phyloP scores from a whole-genome alignment of 768 basidiomycete genomes.

The Dendrothele bispora region DNA sequence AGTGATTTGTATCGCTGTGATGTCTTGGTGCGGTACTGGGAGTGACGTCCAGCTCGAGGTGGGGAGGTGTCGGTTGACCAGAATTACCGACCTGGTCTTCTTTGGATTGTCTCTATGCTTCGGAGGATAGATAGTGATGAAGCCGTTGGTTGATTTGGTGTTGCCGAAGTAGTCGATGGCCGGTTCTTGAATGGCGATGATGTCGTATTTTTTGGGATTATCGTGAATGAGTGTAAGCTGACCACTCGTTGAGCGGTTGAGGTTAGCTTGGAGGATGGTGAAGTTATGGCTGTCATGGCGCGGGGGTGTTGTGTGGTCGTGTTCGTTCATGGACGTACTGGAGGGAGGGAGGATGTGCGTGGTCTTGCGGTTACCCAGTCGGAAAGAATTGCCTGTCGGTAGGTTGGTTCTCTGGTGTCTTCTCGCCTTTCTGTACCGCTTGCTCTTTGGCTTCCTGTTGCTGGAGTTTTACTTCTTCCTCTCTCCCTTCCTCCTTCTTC shows the following conservation, averaged over 20 bases:
- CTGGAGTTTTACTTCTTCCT: not conserved
- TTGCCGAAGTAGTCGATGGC: slow-evolving; percentile 17
- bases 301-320: too few species aligned
- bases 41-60: slow-evolving; percentile 20
- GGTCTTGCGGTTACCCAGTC: too few species aligned
- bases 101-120: slow-evolving; percentile 9
- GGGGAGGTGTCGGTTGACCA: slow-evolving; percentile 13
- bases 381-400: too few species aligned
- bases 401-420: too few species aligned
- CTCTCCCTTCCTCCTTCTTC: too few species aligned
- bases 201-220: slow-evolving; percentile 13
- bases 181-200: slow-evolving; percentile 31
- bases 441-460: not conserved
- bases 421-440: not conserved
- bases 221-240: slow-evolving; percentile 10
- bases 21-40: slow-evolving; percentile 16
- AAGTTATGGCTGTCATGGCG: too few species aligned
- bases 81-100: slow-evolving; percentile 11
- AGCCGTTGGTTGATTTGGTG: slow-evolving; percentile 14
- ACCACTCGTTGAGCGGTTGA: slow-evolving; percentile 20
- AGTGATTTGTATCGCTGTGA: slow-evolving; percentile 18
- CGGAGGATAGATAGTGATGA: slow-evolving; percentile 23
- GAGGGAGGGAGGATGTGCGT: too few species aligned
- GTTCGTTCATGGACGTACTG: too few species aligned
- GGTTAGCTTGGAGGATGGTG: slow-evolving; percentile 27